A percentile compares a stretch with the other conserved stretches of the same genome.
Evolutionary conservation across 495 filamentous ascomycete genomes (phyloP).

Genomic region (Trichodelitschia bisporula): DNA sequence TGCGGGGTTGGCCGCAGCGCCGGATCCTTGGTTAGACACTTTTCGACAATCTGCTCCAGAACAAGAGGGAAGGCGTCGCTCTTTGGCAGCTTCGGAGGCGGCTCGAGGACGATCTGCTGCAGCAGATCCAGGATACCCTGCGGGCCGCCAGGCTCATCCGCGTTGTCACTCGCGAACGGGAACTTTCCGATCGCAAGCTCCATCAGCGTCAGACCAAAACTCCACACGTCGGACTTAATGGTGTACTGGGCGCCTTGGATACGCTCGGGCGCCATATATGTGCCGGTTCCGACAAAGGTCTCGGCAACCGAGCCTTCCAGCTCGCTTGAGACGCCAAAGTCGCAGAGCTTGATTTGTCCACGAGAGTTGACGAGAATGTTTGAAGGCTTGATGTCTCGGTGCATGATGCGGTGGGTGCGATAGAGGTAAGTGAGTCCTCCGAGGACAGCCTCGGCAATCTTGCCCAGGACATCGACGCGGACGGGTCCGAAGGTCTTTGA

Average conservation of each 20-base stretch:
- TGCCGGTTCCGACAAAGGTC: slow-evolving; percentile 94
- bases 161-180: slow-evolving; percentile 58
- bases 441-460: slow-evolving; percentile 92
- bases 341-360: slow-evolving; percentile 88
- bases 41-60: slow-evolving; percentile 87
- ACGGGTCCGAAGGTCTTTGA: slow-evolving; percentile 87
- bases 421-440: slow-evolving; percentile 89
- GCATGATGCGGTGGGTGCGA: slow-evolving; percentile 85
- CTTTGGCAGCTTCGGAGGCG: slow-evolving; percentile 77
- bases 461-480: slow-evolving; percentile 94
- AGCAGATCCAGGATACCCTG: slow-evolving; percentile 90
- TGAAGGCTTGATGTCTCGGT: slow-evolving; percentile 94
- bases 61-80: slow-evolving; percentile 91
- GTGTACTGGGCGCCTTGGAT: slow-evolving; percentile 94
- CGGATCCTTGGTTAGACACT: slow-evolving; percentile 74
- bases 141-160: slow-evolving; percentile 46
- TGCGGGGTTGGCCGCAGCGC: slow-evolving; percentile 75
- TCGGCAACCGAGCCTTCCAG: slow-evolving; percentile 91
- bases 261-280: slow-evolving; percentile 96
- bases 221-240: slow-evolving; percentile 97
- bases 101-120: slow-evolving; percentile 93
- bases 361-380: slow-evolving; percentile 89
- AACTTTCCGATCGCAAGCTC: slow-evolving; percentile 92
- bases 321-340: slow-evolving; percentile 93
- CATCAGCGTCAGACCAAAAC: slow-evolving; percentile 88